Evolutionary conservation across 2,329 filamentous ascomycete genomes (phyloP).

Genomic region (Cercospora citrullina): DNA sequence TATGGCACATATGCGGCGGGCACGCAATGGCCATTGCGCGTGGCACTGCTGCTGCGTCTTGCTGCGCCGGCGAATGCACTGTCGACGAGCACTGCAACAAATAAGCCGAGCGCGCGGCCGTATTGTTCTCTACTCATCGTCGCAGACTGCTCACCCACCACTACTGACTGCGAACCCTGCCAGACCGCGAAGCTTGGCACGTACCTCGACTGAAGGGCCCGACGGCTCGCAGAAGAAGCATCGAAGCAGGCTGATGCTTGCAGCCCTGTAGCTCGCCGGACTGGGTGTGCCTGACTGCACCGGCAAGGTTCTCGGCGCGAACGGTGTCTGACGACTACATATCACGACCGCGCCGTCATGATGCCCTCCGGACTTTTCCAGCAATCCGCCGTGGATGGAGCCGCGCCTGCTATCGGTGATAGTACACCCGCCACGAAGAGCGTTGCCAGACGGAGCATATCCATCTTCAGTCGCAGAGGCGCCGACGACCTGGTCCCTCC

Average conservation of each 20-base stretch:
- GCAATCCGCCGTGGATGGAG: neutral
- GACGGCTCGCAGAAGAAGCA: neutral
- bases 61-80: neutral
- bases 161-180: neutral
- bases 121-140: neutral
- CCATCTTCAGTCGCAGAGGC: conserved; percentile 42
- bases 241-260: conserved; percentile 1
- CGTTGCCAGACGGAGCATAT: conserved; percentile 35
- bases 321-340: neutral
- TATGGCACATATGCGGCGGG: neutral
- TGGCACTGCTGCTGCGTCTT: neutral
- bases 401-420: neutral
- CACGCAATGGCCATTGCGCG: neutral
- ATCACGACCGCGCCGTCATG: neutral
- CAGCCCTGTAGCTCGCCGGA: neutral
- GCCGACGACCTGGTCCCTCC: conserved; percentile 31
- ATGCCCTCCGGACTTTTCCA: neutral
- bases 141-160: neutral
- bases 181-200: neutral
- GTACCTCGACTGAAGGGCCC: neutral
- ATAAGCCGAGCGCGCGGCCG: conserved; percentile 3
- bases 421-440: neutral
- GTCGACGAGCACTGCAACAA: neutral
- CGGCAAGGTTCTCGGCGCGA: neutral
- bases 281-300: neutral